These are phyloP conservation scores for Solanum lycopersicoides DNA, from an alignment of 257 asterid species.

Conservation along the genomic window DNA sequence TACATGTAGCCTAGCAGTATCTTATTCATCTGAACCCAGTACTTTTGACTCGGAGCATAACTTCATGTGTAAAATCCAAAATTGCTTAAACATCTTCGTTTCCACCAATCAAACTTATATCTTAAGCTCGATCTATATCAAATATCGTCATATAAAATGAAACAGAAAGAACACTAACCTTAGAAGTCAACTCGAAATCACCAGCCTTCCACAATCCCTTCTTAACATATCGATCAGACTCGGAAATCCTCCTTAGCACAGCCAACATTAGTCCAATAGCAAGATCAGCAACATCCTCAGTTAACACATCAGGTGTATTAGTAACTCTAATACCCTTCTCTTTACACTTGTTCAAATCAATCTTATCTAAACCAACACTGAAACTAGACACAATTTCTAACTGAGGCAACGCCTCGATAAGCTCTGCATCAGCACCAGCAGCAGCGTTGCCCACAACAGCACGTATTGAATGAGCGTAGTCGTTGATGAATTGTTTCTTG, in stretches of 20 bases:
- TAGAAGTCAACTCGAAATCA: constrained; percentile 45
- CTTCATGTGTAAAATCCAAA: too few relatives aligned
- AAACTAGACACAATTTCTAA: constrained; percentile 56
- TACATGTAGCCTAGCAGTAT: neutral
- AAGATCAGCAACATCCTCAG: constrained; percentile 84
- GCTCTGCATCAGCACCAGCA: constrained; percentile 34
- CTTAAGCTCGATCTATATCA: too few relatives aligned
- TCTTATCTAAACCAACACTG: constrained; percentile 72
- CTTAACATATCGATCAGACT: constrained; percentile 52
- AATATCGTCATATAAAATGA: neutral
- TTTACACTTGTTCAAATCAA: constrained; percentile 55
- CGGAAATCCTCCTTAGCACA: constrained; percentile 49
- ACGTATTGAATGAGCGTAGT: constrained; percentile 38
- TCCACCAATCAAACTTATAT: neutral
- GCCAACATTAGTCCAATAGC: constrained; percentile 72
- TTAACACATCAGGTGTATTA: constrained; percentile 71
- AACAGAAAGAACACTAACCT: constrained; percentile 16
- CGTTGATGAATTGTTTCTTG: constrained; percentile 27
- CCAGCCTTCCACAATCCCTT: constrained; percentile 51
- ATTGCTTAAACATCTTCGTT: neutral
- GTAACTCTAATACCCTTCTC: constrained; percentile 78
- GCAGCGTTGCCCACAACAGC: constrained; percentile 50
- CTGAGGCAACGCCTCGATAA: constrained; percentile 58
- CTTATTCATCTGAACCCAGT: neutral
- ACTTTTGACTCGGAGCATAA: neutral